These are phyloP conservation scores for Bryoglossum gracile DNA, from an alignment of 495 filamentous ascomycete species.

Conservation along the genomic window DNA sequence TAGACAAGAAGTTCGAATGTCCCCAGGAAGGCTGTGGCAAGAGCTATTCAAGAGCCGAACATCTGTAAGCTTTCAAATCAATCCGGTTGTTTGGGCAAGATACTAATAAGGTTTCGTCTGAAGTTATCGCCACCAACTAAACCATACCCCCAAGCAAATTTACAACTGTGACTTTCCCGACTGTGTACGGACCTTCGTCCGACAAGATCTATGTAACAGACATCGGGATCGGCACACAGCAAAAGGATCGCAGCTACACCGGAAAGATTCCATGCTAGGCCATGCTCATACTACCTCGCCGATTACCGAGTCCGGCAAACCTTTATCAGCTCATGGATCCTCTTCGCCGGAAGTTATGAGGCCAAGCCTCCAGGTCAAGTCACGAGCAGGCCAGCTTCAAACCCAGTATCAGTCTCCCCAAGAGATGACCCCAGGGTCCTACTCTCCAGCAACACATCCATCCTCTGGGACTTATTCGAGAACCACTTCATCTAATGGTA, in stretches of 20 bases:
- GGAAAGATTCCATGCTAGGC: conserved; percentile 70
- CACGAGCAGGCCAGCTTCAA: conserved; percentile 37
- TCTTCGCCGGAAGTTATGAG: conserved; percentile 45
- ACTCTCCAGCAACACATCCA: conserved; percentile 40
- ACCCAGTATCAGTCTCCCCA: conserved; percentile 48
- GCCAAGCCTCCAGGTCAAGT: conserved; percentile 31
- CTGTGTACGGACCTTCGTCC: conserved; percentile 84
- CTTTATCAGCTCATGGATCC: conserved; percentile 34
- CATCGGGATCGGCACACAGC: conserved; percentile 96
- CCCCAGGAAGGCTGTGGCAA: conserved; percentile 85
- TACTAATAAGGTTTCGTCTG: conserved; percentile 13
- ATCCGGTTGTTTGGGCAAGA: background rate
- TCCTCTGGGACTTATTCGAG: conserved; percentile 35
- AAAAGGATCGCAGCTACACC: conserved; percentile 86
- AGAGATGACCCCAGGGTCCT: conserved; percentile 40
- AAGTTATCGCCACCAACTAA: conserved; percentile 83
- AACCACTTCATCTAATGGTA: conserved; percentile 18
- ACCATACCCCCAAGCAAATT: conserved; percentile 94
- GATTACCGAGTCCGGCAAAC: conserved; percentile 34
- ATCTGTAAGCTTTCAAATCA: conserved; percentile 58
- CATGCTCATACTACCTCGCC: conserved; percentile 51
- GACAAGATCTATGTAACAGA: conserved; percentile 87
- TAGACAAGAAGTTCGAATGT: conserved; percentile 94
- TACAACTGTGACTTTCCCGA: conserved; percentile 92
- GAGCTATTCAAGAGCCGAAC: conserved; percentile 93